A percentile compares a stretch with the other conserved stretches of the same genome.
Evolutionary conservation across 805 yeast genomes (phyloP).

Genomic region (Suhomyces sp.): DNA sequence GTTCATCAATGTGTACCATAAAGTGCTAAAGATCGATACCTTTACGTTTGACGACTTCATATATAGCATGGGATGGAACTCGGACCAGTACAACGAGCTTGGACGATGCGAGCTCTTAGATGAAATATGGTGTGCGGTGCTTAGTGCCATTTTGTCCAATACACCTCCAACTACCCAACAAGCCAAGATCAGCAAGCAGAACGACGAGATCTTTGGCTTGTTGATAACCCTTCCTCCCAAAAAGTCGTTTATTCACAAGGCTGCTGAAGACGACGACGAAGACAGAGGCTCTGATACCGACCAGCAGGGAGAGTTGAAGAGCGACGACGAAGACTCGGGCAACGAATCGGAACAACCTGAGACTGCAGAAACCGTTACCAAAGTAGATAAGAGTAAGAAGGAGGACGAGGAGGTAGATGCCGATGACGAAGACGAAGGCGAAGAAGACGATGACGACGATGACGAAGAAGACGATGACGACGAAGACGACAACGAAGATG

Average conservation of each 20-base stretch:
- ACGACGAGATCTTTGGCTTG: conserved; percentile 30
- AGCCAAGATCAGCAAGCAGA: conserved; percentile 33
- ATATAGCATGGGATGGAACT: conserved; percentile 50
- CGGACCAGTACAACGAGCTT: conserved; percentile 33
- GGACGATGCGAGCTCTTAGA: conserved; percentile 53
- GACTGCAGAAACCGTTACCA: conserved; percentile 9
- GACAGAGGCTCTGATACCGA: conserved; percentile 16
- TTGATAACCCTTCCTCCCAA: conserved; percentile 30
- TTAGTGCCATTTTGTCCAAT: conserved; percentile 53
- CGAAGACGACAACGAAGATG: conserved; percentile 21
- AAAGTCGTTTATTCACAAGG: conserved; percentile 19
- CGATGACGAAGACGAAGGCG: conserved; percentile 12
- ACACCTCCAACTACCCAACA: conserved; percentile 24
- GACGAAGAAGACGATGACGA: conserved; percentile 14
- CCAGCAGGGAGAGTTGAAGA: conserved; percentile 16
- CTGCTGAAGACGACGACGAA: conserved; percentile 22
- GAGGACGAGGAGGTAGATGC: conserved; percentile 19
- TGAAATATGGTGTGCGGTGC: conserved; percentile 66
- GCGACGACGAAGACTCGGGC: conserved; percentile 23
- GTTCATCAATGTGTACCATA: conserved; percentile 67
- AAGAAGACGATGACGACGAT: conserved; percentile 13
- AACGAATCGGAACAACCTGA: conserved; percentile 10
- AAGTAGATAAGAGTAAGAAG: conserved; percentile 2
- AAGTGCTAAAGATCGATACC: conserved; percentile 61
- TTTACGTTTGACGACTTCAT: conserved; percentile 79